phyloP scores from a whole-genome alignment of 768 basidiomycete species.

The button mushroom (Agaricus bisporus) region DNA sequence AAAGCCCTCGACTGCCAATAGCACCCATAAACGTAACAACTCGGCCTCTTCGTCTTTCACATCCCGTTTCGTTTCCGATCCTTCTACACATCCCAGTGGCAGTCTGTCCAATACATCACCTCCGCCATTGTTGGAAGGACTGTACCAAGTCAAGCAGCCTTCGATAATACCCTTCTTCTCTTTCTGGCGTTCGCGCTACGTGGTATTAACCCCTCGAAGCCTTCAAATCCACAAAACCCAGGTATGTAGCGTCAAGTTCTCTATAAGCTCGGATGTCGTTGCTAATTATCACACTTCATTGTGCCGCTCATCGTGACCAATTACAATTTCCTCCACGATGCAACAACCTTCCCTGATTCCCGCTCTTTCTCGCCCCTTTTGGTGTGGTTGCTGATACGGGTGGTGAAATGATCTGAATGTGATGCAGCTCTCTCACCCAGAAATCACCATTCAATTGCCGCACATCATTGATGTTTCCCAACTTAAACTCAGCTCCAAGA shows the following conservation, averaged over 20 bases:
- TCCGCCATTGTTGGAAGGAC: constrained; percentile 3
- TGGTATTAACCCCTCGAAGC: constrained; percentile 5
- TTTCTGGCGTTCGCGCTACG: constrained; percentile 4
- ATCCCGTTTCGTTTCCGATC: constrained; percentile 8
- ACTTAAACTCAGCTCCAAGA: constrained; percentile 9
- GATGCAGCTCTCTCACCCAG: constrained; percentile 7
- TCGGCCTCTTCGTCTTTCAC: constrained; percentile 8
- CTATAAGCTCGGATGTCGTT: neutral
- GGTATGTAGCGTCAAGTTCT: neutral
- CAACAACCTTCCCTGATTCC: neutral
- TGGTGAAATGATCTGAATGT: neutral
- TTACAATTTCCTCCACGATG: neutral
- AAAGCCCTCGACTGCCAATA: neutral
- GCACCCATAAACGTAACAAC: constrained; percentile 2
- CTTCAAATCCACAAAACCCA: constrained; percentile 9
- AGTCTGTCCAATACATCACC: neutral
- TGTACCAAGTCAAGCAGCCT: constrained; percentile 8
- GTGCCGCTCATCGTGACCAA: neutral
- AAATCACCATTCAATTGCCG: constrained; percentile 7
- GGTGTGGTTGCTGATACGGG: neutral
- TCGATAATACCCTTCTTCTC: neutral
- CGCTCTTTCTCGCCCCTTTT: too few species aligned
- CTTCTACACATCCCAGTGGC: constrained; percentile 5
- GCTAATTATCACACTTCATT: constrained; percentile 3
- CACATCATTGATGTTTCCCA: constrained; percentile 12